A percentile compares a stretch with the other conserved stretches of the same genome.
Conservation (phyloP, 768 basidiomycete genomes). For the Boletus tylopilopsis region DNA sequence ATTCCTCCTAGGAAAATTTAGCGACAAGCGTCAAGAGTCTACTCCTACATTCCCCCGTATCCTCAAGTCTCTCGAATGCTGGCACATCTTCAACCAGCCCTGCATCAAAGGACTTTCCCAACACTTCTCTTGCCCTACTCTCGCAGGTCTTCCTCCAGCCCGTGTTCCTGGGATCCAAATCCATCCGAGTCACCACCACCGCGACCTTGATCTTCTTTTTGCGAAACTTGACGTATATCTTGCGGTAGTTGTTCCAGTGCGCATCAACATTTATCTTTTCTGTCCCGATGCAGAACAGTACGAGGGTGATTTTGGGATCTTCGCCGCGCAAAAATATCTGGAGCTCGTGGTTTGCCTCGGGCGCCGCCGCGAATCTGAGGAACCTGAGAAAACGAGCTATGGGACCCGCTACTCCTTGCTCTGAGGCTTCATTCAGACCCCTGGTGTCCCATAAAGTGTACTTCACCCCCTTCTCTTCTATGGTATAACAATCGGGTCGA, state of each 20-base stretch:
- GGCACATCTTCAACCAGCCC: conserved; percentile 9
- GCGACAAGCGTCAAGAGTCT: conserved; percentile 4
- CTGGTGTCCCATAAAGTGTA: conserved; percentile 12
- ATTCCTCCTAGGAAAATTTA: conserved; percentile 1
- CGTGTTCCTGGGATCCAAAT: background rate
- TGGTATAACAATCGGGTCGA: background rate
- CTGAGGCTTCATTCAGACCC: conserved; percentile 10
- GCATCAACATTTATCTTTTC: conserved; percentile 2
- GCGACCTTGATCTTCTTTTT: conserved; percentile 7
- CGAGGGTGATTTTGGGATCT: conserved; percentile 5
- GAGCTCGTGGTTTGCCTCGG: conserved; percentile 12
- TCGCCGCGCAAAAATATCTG: conserved; percentile 9
- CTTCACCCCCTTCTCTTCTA: background rate
- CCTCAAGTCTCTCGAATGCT: background rate
- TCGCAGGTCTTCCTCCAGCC: conserved; percentile 2
- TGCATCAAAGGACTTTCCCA: background rate
- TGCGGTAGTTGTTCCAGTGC: conserved; percentile 13
- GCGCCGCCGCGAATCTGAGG: background rate
- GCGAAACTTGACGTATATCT: conserved; percentile 12
- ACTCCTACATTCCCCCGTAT: background rate
- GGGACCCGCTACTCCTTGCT: background rate
- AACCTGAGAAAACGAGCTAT: conserved; percentile 3
- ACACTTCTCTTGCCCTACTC: background rate
- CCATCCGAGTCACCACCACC: conserved; percentile 15
- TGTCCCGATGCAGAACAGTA: conserved; percentile 11